phyloP scores from a whole-genome alignment of 495 filamentous ascomycete genomes.

The Neurospora sp. region DNA sequence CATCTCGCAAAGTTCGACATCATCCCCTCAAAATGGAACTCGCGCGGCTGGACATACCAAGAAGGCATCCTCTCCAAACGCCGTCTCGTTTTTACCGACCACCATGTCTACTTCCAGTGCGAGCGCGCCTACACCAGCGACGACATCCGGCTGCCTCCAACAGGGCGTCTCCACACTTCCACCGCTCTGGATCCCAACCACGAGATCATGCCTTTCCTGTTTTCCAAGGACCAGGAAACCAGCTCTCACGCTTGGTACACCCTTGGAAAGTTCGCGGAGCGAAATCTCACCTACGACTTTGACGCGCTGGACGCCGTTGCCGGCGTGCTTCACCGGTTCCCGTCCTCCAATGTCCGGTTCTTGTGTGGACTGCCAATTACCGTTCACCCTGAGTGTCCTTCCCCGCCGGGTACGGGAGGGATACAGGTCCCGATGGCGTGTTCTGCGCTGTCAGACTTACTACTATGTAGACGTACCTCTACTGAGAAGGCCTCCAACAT shows the following conservation, averaged over 20 bases:
- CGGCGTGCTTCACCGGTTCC: not conserved
- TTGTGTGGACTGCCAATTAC: not conserved
- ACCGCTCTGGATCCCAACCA: not conserved
- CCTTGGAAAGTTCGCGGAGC: too few species aligned
- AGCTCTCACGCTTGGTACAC: too few species aligned
- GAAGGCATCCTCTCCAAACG: slow-evolving; percentile 3
- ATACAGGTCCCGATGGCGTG: too few species aligned
- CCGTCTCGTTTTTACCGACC: slow-evolving; percentile 1
- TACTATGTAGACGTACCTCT: too few species aligned
- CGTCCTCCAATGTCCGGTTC: not conserved
- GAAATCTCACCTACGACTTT: not conserved
- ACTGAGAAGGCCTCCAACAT: too few species aligned
- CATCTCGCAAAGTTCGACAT: not conserved
- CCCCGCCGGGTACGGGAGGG: too few species aligned
- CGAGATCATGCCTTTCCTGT: not conserved
- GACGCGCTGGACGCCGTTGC: slow-evolving; percentile 3
- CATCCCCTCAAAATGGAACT: not conserved
- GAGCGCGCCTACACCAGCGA: not conserved
- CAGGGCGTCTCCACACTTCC: too few species aligned
- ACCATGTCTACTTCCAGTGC: not conserved
- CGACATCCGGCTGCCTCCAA: not conserved
- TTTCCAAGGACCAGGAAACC: not conserved
- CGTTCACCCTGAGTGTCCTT: not conserved
- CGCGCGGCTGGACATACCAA: slow-evolving; percentile 3
- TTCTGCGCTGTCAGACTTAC: too few species aligned